Evolutionary conservation across 2,329 filamentous ascomycete species (phyloP).

Genomic region (Trichothecium roseum): DNA sequence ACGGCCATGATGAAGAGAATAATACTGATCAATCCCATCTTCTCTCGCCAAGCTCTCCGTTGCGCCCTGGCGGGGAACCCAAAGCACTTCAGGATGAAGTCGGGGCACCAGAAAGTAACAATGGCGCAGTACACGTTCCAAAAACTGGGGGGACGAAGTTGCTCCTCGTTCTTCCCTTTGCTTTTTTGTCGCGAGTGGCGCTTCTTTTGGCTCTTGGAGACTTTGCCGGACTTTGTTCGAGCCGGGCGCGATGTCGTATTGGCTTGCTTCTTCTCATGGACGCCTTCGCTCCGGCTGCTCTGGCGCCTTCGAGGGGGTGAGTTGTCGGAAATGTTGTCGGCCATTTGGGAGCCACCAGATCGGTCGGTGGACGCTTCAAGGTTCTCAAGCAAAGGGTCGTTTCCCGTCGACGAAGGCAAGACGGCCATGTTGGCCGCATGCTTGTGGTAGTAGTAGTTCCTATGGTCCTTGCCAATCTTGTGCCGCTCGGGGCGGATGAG

Average conservation of each 20-base stretch:
- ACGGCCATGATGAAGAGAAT: constrained; percentile 79
- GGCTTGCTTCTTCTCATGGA: constrained; percentile 10
- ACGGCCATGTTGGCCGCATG: constrained; percentile 91
- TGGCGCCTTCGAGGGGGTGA: constrained; percentile 24
- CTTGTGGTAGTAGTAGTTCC: constrained; percentile 91
- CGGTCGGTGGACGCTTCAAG: constrained; percentile 53
- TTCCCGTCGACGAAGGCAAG: constrained; percentile 81
- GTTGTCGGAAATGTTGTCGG: constrained; percentile 25
- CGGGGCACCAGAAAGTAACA: constrained; percentile 89
- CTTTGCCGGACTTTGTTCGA: constrained; percentile 16
- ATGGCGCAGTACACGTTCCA: constrained; percentile 96
- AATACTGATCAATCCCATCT: constrained; percentile 92
- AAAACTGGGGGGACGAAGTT: constrained; percentile 68
- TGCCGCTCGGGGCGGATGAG: constrained; percentile 82
- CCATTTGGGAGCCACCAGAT: constrained; percentile 32
- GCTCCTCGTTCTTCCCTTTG: constrained; percentile 50
- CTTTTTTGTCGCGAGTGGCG: constrained; percentile 11
- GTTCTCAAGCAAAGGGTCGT: constrained; percentile 79
- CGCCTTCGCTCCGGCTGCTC: not conserved
- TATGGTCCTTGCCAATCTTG: constrained; percentile 75
- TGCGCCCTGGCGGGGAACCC: constrained; percentile 79
- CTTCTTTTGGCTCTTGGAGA: constrained; percentile 1
- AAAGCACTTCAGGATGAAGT: constrained; percentile 74
- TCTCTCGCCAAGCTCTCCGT: constrained; percentile 90
- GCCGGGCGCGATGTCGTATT: constrained; percentile 31